A percentile compares a stretch with the other conserved stretches of the same genome.
Conservation (phyloP, 345 rosid species). For the Heritiera fomes region DNA sequence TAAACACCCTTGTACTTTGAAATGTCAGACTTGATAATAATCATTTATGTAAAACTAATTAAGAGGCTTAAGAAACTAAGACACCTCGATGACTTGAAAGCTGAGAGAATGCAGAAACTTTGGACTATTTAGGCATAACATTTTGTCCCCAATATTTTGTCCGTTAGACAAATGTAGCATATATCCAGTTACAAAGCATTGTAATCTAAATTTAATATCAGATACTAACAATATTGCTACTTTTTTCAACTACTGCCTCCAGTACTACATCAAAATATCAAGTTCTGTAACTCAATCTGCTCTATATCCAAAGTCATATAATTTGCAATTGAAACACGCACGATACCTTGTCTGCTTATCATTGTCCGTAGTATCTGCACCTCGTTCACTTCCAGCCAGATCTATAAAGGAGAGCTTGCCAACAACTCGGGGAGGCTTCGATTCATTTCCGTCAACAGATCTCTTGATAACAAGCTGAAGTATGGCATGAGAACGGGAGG, state of each 20-base stretch:
- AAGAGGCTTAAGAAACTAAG: not conserved
- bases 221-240: not conserved
- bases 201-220: not conserved
- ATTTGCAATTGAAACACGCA: not conserved
- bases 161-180: not conserved
- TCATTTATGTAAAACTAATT: too few species aligned
- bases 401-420: conserved; percentile 98
- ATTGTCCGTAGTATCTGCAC: conserved; percentile 98
- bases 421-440: conserved; percentile 87
- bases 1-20: not conserved
- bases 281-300: conserved; percentile 1
- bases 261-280: not conserved
- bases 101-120: not conserved
- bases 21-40: too few species aligned
- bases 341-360: conserved; percentile 92
- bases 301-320: not conserved
- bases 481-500: conserved; percentile 98
- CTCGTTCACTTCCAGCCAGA: conserved; percentile 99
- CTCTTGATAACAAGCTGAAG: conserved; percentile 95
- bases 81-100: not conserved
- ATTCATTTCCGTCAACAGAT: conserved; percentile 72
- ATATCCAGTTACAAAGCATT: not conserved
- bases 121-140: not conserved
- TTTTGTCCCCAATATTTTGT: not conserved
- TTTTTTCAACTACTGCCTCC: not conserved